Evolutionary conservation across 768 basidiomycete species (phyloP), one percentile per base, ranked within the genome.

Genomic region (Boletus edulis): DNA sequence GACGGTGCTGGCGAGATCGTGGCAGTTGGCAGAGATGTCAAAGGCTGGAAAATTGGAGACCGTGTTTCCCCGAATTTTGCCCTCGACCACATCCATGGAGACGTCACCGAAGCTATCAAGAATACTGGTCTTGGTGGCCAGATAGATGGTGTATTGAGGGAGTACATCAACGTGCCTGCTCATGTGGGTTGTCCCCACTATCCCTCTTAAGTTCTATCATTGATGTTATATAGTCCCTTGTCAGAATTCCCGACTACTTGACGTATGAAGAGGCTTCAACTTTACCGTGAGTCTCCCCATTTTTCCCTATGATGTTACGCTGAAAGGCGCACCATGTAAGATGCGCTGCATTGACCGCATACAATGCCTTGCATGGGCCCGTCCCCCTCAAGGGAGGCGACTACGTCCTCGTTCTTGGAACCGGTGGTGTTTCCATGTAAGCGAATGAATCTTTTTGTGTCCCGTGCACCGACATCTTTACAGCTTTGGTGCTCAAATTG

Each of bases 231-330:
- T 48, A 81, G 80, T 73, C 76, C 0, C 69, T 86, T 37, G 76
- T 86, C 32, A 57, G 62, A 38, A 72, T 85, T 55, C 82, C 87
- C 0, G 67, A 76, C 17, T 79, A 85, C 63, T 74, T 87, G 18
- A 78, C 77, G 3, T 85, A 81, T 58, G 81, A 83, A 56, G 82
- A 89, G 63, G 87, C 80, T 0, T 81, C 86, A 0, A 84, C 84
- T 22, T 71, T 89, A 6, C 82, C 85, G 74, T 85, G 61, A 31
- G 78, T 68, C 8, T 2, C 12, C 20, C 18, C 15, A 1, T 13
- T 17, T 6, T 31, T n/a, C 29, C 9, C 32, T 5, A 17, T 35
- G 8, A 29, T 14, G 17, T 39, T 11, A 18, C 20, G 5, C 14
- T 39, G 14, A 52, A 42, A 13, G 17, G 13, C 9, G 18, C 41